These are phyloP conservation scores for Vaccinium macrocarpon DNA, from an alignment of 148 eudicot genomes.

Conservation along the genomic window DNA sequence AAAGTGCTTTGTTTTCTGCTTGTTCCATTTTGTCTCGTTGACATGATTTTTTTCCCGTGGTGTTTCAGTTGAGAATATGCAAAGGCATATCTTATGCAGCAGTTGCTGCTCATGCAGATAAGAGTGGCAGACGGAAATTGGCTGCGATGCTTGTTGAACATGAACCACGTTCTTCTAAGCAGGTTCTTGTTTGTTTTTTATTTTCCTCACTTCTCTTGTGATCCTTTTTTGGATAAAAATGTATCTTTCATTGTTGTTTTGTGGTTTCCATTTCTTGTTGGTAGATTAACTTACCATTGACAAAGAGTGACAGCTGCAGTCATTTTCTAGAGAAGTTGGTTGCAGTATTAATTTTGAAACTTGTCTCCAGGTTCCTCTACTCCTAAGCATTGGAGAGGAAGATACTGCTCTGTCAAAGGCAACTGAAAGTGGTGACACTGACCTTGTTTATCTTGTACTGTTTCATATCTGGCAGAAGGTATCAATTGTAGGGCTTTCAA, in stretches of 20 bases:
- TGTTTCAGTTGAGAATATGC: conserved; percentile 73
- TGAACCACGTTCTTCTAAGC: conserved; percentile 92
- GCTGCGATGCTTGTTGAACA: conserved; percentile 97
- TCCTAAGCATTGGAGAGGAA: conserved; percentile 94
- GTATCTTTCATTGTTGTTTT: conserved; percentile 3
- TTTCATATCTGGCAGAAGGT: conserved; percentile 96
- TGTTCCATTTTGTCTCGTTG: not conserved
- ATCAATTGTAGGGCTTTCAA: conserved; percentile 3
- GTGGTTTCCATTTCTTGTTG: not conserved
- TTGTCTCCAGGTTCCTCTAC: conserved; percentile 72
- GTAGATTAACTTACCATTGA: not conserved
- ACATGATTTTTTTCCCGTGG: conserved; percentile 13
- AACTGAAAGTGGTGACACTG: conserved; percentile 96
- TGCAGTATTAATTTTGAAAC: not conserved
- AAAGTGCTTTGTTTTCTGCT: not conserved
- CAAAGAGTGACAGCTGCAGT: not conserved
- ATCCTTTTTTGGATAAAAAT: not conserved
- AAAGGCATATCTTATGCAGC: conserved; percentile 96
- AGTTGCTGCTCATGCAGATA: conserved; percentile 98
- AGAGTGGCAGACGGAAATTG: conserved; percentile 82
- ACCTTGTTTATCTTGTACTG: conserved; percentile 88
- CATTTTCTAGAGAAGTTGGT: conserved; percentile 3
- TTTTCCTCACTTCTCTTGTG: not conserved
- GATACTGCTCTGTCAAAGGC: conserved; percentile 86
- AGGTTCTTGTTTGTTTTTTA: conserved; percentile 38